Evolutionary conservation across 805 yeast species (phyloP).

Genomic region (Starmerella apis): DNA sequence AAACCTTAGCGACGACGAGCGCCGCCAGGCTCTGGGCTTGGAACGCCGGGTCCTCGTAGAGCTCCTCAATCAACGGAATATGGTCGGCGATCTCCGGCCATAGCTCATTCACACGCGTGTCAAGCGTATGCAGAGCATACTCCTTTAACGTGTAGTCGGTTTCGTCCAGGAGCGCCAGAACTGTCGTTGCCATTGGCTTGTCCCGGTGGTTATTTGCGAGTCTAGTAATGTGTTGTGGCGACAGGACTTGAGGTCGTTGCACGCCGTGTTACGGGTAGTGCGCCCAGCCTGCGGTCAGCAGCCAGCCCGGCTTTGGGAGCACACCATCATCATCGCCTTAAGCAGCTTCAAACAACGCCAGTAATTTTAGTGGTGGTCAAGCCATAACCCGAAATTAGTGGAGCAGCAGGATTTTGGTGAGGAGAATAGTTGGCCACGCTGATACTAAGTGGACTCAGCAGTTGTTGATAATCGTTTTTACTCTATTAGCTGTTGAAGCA

Average conservation of each 20-base stretch:
- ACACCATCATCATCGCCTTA: background rate
- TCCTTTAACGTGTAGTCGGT: conserved; percentile 64
- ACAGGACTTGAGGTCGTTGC: background rate
- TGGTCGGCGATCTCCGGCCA: conserved; percentile 97
- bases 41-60: conserved; percentile 75
- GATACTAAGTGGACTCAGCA: no score
- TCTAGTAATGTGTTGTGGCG: conserved; percentile 2
- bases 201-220: conserved; percentile 6
- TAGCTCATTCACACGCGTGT: conserved; percentile 72
- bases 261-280: background rate
- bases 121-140: conserved; percentile 75
- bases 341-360: background rate
- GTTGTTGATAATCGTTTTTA: no score
- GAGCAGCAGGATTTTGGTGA: no score
- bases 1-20: conserved; percentile 77
- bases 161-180: conserved; percentile 79
- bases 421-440: no score
- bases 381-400: no score
- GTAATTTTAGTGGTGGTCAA: no score
- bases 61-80: conserved; percentile 76
- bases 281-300: background rate
- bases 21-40: conserved; percentile 78
- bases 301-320: background rate
- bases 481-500: no score
- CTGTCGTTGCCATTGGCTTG: conserved; percentile 57